Base-by-base conservation (phyloP, 108 stramenopile species). In the Epithemia pelagica region DNA sequence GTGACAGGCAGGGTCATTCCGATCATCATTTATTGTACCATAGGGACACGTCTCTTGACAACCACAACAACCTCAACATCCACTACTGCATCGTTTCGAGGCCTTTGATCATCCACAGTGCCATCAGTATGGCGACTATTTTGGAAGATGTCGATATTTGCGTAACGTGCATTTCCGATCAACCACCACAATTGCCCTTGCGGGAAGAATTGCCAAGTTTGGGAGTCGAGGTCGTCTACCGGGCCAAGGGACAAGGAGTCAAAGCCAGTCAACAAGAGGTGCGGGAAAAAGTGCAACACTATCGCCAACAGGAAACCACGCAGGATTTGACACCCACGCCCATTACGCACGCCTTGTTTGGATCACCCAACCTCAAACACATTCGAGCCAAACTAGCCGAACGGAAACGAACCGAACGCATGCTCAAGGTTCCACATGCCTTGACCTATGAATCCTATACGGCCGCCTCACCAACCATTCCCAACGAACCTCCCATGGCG, bases 181-280 rank as follows among this genome's bases (percentile, higher is more conserved):
- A 77, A 46, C 76, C 84, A 0, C 84, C 84, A 18, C 67, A 75
- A 54, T 58, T 82, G 60, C 84, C 84, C n/a, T 67, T 85, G 58
- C 75, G 84, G 29, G 80, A 85, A 59, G 84, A 85, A 54, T 58
- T 85, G 15, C 77, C 75, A 0, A 78, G 76, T 70, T 69, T 85
- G 15, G 84, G 84, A 61, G 68, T 85, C 31, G 84, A 85, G 64
- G 71, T 82, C 59, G 65, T 85, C 25, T 84, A 84, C 69, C 69
- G 78, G 59, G 83, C 83, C 15, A 32, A 67, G 20, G 80, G 83
- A 18, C 57, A 68, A 24, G 83, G 78, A 0, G 58, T 37, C 8
- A 59, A 69, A 22, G 76, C 76, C 10, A 30, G 63, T 25, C 59
- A 61, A 53, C 59, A 73, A 7, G 79, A 76, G 52, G 51, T 67